phyloP scores from a whole-genome alignment of 148 eudicot species.

The Amaranthus hypochondriacus region DNA sequence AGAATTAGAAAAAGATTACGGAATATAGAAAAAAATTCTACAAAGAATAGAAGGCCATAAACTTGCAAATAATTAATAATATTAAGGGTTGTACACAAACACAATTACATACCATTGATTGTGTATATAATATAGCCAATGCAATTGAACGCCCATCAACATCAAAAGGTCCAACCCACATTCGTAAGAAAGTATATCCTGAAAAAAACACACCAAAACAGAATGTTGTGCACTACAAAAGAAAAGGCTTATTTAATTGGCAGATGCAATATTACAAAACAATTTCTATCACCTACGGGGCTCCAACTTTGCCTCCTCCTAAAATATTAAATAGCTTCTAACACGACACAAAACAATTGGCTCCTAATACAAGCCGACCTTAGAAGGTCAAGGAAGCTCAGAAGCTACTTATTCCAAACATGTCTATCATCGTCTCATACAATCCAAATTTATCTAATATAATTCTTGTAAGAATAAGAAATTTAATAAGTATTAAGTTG shows the following conservation, averaged over 20 bases:
- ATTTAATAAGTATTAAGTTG: too few species aligned
- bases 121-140: conserved; percentile 54
- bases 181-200: conserved; percentile 46
- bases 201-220: conserved; percentile 27
- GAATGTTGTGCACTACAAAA: conserved; percentile 9
- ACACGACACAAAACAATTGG: not conserved
- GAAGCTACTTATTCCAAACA: not conserved
- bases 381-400: not conserved
- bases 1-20: not conserved
- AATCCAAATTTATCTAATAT: too few species aligned
- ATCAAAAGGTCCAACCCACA: conserved; percentile 79
- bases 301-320: not conserved
- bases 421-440: not conserved
- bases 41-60: not conserved
- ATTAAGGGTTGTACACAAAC: not conserved
- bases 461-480: too few species aligned
- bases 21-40: not conserved
- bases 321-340: not conserved
- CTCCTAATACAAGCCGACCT: not conserved
- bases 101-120: conserved; percentile 44
- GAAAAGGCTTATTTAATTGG: not conserved
- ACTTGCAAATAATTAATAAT: not conserved
- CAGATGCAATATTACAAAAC: not conserved
- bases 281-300: not conserved
- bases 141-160: conserved; percentile 39